Percentiles rank a stretch among this genome's conserved stretches.
Evolutionary conservation across 2,329 filamentous ascomycete species (phyloP).

Genomic region (Alternaria triticimaculans): DNA sequence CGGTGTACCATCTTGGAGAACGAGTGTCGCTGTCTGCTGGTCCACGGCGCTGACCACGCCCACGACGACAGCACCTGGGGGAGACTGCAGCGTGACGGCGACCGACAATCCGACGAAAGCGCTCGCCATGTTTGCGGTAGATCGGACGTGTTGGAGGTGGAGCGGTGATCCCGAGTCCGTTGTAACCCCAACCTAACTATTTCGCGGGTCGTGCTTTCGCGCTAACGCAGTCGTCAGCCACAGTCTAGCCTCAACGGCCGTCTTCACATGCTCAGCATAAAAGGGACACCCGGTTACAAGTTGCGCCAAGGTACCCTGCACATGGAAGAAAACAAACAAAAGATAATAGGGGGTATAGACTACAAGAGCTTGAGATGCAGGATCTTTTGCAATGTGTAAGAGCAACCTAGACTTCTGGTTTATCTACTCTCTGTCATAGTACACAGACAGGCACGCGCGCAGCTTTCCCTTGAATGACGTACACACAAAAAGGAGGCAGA

Average conservation of each 20-base stretch:
- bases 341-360: background rate
- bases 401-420: background rate
- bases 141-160: constrained; percentile 9
- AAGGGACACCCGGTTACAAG: background rate
- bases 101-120: constrained; percentile 80
- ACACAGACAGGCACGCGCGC: background rate
- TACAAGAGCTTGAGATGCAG: background rate
- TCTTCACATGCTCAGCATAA: constrained; percentile 6
- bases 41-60: constrained; percentile 75
- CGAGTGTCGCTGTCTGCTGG: constrained; percentile 66
- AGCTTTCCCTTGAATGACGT: background rate
- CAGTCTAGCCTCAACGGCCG: constrained; percentile 6
- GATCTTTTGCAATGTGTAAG: background rate
- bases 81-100: constrained; percentile 72
- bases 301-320: background rate
- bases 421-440: background rate
- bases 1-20: constrained; percentile 71
- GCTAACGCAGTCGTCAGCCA: constrained; percentile 8
- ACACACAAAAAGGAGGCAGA: background rate
- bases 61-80: constrained; percentile 68
- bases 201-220: constrained; percentile 11
- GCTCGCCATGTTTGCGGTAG: constrained; percentile 59
- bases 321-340: background rate
- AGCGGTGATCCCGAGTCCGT: constrained; percentile 5
- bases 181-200: constrained; percentile 9